Base-by-base conservation (phyloP, 2,329 filamentous ascomycete species). In the Phaeosphaeria sp. region DNA sequence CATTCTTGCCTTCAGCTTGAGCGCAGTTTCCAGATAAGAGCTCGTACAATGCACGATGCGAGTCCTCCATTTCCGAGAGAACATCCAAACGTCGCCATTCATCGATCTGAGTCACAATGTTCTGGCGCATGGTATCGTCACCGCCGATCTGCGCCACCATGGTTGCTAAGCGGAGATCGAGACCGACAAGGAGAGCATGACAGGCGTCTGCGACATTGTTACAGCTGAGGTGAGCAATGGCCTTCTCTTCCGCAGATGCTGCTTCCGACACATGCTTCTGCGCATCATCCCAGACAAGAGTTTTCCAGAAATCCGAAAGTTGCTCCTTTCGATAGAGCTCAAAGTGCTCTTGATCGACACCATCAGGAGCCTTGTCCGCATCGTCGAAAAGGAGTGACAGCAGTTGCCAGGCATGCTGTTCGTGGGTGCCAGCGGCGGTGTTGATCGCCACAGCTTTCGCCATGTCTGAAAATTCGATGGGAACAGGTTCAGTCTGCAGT, bases 21-120 rank as follows among this genome's bases (percentile, higher is more conserved):
- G 91, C 89, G n/a, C 92, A 89, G 64, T 97, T 95, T 39, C 96
- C 95, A 27, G 92, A 87, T 11, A 97, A 82, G 25, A 99, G 84
- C 75, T 96, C 92, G 73, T 97, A 99, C 33, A 99, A 83, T 9
- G 93, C 90, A 54, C 95, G 89, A 46, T 97, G 87, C 1, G 92
- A 84, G 64, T 95, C 89, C 17, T 87, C 88, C 77, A 99, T 93
- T 75, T 99, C 96, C 1, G 92, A 91, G 18, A 96, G 85, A 47
- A 94, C 87, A 71, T 93, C 92, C 36, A 91, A 87, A 25, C 91
- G 86, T 36, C 89, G 87, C 95, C 95, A 99, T 50, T 90, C 88
- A 58, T 89, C 87, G 52, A 99, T 84, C 74, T 99, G 95, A 55
- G 88, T 84, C 22, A 83, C 83, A 80, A 98, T 91, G 60, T 94